These are phyloP conservation scores for Narthecium ossifragum DNA, from an alignment of 106 monocot genomes.

Conservation along the genomic window DNA sequence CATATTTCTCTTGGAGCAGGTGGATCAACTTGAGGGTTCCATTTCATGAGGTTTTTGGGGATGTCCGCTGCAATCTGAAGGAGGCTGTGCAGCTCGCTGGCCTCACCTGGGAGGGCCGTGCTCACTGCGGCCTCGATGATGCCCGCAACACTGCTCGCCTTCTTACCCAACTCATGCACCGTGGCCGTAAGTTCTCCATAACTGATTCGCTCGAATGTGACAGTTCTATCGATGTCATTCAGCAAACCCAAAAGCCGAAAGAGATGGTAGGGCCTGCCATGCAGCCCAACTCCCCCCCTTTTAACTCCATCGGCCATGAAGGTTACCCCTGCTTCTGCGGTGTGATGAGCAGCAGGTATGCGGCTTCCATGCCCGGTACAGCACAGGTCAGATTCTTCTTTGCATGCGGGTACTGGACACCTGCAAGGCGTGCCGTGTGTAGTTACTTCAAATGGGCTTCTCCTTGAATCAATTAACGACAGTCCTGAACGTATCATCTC, in stretches of 20 bases:
- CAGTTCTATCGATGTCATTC: not conserved
- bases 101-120: constrained; percentile 82
- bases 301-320: constrained; percentile 7
- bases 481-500: not conserved
- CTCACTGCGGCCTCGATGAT: constrained; percentile 93
- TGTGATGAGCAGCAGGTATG: constrained; percentile 38
- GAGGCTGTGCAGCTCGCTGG: constrained; percentile 85
- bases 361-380: constrained; percentile 45
- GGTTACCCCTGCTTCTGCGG: constrained; percentile 44
- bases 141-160: constrained; percentile 94
- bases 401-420: constrained; percentile 59
- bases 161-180: constrained; percentile 60
- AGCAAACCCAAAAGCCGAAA: constrained; percentile 23
- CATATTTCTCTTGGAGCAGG: constrained; percentile 25
- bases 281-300: constrained; percentile 16
- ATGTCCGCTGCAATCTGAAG: constrained; percentile 77
- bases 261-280: constrained; percentile 1
- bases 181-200: constrained; percentile 73
- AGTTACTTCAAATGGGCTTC: constrained; percentile 61
- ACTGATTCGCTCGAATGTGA: constrained; percentile 28
- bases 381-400: constrained; percentile 48
- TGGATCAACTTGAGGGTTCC: constrained; percentile 91
- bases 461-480: constrained; percentile 12
- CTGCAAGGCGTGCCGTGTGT: constrained; percentile 36
- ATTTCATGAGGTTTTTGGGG: constrained; percentile 62